Evolutionary conservation across 2,329 filamentous ascomycete genomes (phyloP), one percentile per base, ranked within the genome.

Genomic region (Pyrenophora teres): DNA sequence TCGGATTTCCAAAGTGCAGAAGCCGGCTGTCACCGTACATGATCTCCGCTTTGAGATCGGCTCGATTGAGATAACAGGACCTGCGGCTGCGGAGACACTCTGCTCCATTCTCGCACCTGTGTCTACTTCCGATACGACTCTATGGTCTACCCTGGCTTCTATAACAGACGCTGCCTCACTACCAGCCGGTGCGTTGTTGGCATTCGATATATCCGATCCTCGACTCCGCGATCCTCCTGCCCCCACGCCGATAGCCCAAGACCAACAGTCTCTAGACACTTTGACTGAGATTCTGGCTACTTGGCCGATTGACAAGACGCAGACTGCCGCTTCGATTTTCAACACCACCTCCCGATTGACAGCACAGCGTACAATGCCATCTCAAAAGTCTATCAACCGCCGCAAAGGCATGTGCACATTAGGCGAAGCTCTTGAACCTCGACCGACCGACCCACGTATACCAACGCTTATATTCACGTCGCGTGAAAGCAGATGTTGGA

Each of bases 301-400:
- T 3, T 95, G 91, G 89, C 83, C 87, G 0, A 76, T 83, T 1
- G 88, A 92, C 56, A 77, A 46, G 53, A 75, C 53, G 10, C 81
- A 67, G 67, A 75, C 41, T 70, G 79, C 42, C 68, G 78, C 71
- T 2, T 74, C 76, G 7, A 74, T 97, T 0, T 96, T 95, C 68
- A 82, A 88, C 63, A 83, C 88, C 52, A 78, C 84, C 25, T 73
- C 76, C 31, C 85, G 92, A 31, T 81, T 88, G 52, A 79, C 77
- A 48, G 88, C 89, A 21, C 83, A 83, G 3, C 81, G 81, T 43
- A 79, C 87, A 12, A 83, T 92, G 2, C 86, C 89, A 2, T 85
- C 81, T 9, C 91, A 96, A 67, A 90, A 90, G 66, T 82, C 87
- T 1, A 84, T 97, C 62, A 92, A 95, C 68, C 84, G 88, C 40